Conservation (phyloP, 176 grass and related monocot species). For the Typha latifolia region DNA sequence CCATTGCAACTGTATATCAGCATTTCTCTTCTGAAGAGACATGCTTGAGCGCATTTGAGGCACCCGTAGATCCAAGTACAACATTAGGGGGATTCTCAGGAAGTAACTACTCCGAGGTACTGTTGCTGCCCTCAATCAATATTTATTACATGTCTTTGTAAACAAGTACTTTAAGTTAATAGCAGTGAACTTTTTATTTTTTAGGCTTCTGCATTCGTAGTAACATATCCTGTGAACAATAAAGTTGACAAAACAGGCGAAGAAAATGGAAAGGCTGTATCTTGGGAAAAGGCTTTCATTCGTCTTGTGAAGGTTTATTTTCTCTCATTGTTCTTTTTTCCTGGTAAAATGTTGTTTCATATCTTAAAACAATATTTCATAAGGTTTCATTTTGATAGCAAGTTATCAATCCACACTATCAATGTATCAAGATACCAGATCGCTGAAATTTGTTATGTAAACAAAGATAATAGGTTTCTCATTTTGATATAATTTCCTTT, state of each 20-base stretch:
- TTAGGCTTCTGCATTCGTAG: conserved; percentile 79
- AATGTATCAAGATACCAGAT: too few relatives aligned
- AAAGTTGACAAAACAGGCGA: conserved; percentile 54
- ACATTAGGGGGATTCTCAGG: conserved; percentile 82
- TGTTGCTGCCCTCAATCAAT: conserved; percentile 10
- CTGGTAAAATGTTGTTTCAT: too few relatives aligned
- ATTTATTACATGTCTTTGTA: not conserved
- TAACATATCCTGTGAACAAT: conserved; percentile 99
- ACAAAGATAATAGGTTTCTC: too few relatives aligned
- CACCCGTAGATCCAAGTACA: conserved; percentile 86
- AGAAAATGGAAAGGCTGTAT: conserved; percentile 67
- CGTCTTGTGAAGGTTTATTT: conserved; percentile 63
- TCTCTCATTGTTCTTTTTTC: not conserved
- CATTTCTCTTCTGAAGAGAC: conserved; percentile 84
- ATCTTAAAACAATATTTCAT: too few relatives aligned
- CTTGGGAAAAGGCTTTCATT: conserved; percentile 92
- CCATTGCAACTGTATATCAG: conserved; percentile 39
- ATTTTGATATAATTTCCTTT: too few relatives aligned
- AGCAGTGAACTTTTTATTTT: conserved; percentile 22
- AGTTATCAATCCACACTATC: too few relatives aligned
- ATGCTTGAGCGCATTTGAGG: conserved; percentile 77
- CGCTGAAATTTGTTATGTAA: too few relatives aligned
- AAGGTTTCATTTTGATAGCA: too few relatives aligned
- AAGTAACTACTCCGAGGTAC: conserved; percentile 82
- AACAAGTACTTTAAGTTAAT: conserved; percentile 16